A percentile compares a stretch with the other conserved stretches of the same genome.
These are phyloP conservation scores for Penicillium sp. DNA, from an alignment of 2,329 filamentous ascomycete genomes.

Conservation along the genomic window DNA sequence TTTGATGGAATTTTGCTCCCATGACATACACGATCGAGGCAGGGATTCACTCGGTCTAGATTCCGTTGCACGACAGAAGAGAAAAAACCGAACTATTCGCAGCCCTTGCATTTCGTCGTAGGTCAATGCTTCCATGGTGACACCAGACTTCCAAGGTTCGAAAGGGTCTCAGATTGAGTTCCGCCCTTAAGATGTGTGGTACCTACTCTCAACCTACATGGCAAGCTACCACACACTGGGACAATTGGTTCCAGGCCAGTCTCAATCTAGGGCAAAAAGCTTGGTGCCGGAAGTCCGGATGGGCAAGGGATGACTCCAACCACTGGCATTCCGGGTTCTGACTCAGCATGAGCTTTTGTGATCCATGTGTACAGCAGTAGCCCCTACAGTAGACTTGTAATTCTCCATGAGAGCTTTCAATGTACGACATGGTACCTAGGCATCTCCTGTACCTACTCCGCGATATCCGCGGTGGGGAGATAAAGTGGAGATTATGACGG, in stretches of 20 bases:
- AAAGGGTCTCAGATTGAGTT: not conserved
- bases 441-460: not conserved
- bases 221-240: no score
- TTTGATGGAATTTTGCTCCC: not conserved
- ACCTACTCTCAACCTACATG: not conserved
- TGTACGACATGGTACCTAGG: not conserved
- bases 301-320: not conserved
- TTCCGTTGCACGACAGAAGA: not conserved
- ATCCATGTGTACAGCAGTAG: not conserved
- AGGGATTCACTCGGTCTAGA: not conserved
- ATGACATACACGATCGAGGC: not conserved
- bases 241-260: not conserved
- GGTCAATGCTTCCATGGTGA: not conserved
- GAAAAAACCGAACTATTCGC: not conserved
- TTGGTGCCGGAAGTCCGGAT: not conserved
- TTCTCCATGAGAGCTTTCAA: not conserved
- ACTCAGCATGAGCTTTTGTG: not conserved
- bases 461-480: not conserved
- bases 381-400: not conserved
- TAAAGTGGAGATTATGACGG: not conserved
- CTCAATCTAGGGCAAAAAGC: not conserved
- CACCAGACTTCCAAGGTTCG: not conserved
- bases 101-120: slow-evolving; percentile 5
- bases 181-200: not conserved
- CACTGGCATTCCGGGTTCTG: not conserved